phyloP scores from a whole-genome alignment of 1,139 yeast genomes.

The Suhomyces terraborum region DNA sequence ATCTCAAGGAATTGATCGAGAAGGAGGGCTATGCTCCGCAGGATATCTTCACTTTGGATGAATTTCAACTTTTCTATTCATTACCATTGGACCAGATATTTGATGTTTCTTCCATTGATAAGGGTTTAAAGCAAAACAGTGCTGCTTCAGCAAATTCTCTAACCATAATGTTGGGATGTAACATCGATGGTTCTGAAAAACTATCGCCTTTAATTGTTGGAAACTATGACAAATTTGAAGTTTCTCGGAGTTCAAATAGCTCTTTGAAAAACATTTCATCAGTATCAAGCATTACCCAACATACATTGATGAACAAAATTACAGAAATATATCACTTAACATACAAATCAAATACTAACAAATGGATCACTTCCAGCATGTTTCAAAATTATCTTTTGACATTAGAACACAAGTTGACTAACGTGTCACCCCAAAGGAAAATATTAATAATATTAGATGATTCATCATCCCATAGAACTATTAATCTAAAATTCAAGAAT shows the following conservation, averaged over 20 bases:
- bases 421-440: conserved; percentile 43
- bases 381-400: conserved; percentile 63
- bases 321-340: conserved; percentile 54
- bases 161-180: conserved; percentile 64
- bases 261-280: conserved; percentile 30
- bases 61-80: conserved; percentile 60
- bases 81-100: conserved; percentile 63
- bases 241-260: conserved; percentile 33
- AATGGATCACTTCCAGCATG: conserved; percentile 67
- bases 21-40: conserved; percentile 46
- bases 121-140: conserved; percentile 44
- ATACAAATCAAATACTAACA: conserved; percentile 61
- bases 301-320: conserved; percentile 45
- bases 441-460: conserved; percentile 61
- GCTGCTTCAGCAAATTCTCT: conserved; percentile 55
- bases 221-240: conserved; percentile 57
- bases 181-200: conserved; percentile 64
- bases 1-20: conserved; percentile 34
- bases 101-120: conserved; percentile 49
- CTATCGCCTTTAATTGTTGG: conserved; percentile 64
- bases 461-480: conserved; percentile 62
- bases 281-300: conserved; percentile 22
- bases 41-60: conserved; percentile 63
- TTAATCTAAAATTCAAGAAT: conserved; percentile 56
- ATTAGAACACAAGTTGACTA: conserved; percentile 55